phyloP scores from a whole-genome alignment of 2,329 filamentous ascomycete species.

The Stachybotrys chartarum region DNA sequence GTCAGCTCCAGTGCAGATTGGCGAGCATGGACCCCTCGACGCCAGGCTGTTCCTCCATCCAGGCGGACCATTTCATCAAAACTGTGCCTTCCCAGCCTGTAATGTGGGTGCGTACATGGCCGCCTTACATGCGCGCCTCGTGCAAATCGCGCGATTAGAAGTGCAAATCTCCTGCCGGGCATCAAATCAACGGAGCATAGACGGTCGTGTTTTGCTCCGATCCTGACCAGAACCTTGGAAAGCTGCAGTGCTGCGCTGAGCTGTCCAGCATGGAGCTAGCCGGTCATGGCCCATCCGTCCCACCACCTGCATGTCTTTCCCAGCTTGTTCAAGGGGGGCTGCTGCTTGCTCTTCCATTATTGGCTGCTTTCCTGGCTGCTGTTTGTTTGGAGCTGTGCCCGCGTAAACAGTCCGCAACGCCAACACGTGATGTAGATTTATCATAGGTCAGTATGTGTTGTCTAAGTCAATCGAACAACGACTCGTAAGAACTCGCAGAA shows the following conservation, averaged over 20 bases:
- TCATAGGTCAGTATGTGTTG: not conserved
- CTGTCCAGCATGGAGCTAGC: slow-evolving; percentile 30
- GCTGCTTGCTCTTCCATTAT: not conserved
- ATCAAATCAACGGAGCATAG: not conserved
- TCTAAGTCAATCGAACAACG: not conserved
- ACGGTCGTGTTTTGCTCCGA: not conserved
- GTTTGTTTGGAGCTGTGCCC: not conserved
- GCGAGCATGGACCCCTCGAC: slow-evolving; percentile 2
- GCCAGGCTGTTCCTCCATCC: slow-evolving; percentile 1
- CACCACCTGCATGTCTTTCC: not conserved
- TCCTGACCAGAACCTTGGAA: not conserved
- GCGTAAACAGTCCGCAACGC: not conserved
- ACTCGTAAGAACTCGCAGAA: not conserved
- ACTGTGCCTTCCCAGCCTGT: not conserved
- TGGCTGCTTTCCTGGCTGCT: not conserved
- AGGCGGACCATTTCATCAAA: slow-evolving; percentile 6
- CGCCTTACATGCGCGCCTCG: not conserved
- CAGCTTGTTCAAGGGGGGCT: not conserved
- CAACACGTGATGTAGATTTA: not conserved
- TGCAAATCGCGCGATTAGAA: not conserved
- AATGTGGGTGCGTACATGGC: not conserved
- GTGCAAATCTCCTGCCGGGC: not conserved
- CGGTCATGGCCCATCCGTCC: not conserved
- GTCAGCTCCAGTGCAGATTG: slow-evolving; percentile 7
- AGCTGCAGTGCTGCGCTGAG: slow-evolving; percentile 16